Base-by-base conservation (phyloP, 768 basidiomycete species). In the Panus rudis region DNA sequence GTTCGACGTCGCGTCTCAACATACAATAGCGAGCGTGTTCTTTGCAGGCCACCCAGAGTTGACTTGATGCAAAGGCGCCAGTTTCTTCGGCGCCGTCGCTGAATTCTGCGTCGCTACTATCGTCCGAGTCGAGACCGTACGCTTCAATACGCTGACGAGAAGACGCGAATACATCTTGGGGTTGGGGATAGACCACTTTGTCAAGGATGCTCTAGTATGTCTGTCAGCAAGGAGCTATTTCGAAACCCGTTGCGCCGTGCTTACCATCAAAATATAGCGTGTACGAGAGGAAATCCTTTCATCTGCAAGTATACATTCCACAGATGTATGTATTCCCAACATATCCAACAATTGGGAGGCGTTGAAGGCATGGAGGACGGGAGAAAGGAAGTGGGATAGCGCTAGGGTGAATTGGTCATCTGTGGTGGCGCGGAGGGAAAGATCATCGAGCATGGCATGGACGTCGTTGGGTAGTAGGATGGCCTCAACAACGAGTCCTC, bases 1-100 rank as follows among this genome's bases (percentile, higher is more conserved):
- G 69, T 11, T 62, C 59, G 10, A 70, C 49, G 43, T 68, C 64
- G 42, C 66, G 65, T 51, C 63, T 60, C 48, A 60, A 53, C 59
- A 59, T 64, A 54, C 63, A 42, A 1, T 47, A 12, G 4, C 37
- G 27, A 1, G 46, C 53, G 14, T 42, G 33, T 11, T 37, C 39
- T 6, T 12, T 4, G 24, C 43, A 53, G 5, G 26, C 22, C 3
- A n/a, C n/a, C n/a, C n/a, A n/a, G n/a, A n/a, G n/a, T n/a, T n/a
- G n/a, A n/a, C n/a, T n/a, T n/a, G n/a, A n/a, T n/a, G n/a, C n/a
- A n/a, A n/a, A n/a, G n/a, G n/a, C n/a, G n/a, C n/a, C n/a, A n/a
- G n/a, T n/a, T n/a, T n/a, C n/a, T 13, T 47, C 45, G n/a, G 26
- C 41, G 26, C 12, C 43, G 10, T 20, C 27, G 5, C n/a, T 16